phyloP scores from a whole-genome alignment of 192 early-diverging fungal species.

The Neocallimastix lanati region DNA sequence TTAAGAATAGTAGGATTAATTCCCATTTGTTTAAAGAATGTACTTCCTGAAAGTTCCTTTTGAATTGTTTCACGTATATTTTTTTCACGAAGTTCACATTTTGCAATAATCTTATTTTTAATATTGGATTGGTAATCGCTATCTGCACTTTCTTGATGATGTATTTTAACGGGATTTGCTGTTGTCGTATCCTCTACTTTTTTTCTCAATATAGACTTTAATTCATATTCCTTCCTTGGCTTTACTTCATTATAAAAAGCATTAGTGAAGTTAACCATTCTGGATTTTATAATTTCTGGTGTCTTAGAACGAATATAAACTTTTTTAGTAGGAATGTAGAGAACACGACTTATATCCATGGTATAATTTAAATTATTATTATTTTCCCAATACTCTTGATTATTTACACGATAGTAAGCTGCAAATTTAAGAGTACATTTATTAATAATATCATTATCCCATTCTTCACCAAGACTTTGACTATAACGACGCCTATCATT shows the following conservation, averaged over 20 bases:
- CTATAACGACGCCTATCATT: background rate
- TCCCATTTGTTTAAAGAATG: background rate
- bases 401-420: background rate
- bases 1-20: background rate
- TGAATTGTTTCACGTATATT: background rate
- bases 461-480: background rate
- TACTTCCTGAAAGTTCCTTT: background rate
- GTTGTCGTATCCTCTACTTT: too few relatives aligned
- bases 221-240: background rate
- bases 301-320: background rate
- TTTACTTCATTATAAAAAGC: background rate
- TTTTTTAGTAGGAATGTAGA: background rate
- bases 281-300: background rate
- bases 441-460: background rate
- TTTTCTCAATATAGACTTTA: background rate
- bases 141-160: too few relatives aligned
- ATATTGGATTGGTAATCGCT: background rate
- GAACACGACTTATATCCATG: background rate
- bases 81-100: background rate
- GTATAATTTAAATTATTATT: background rate
- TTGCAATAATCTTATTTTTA: background rate
- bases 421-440: background rate
- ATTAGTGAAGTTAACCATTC: background rate
- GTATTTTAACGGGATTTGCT: too few relatives aligned
- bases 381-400: background rate